Evolutionary conservation across 1,139 yeast genomes (phyloP), one percentile per base, ranked within the genome.

Genomic region (Kurtzmaniella quercitrusa): DNA sequence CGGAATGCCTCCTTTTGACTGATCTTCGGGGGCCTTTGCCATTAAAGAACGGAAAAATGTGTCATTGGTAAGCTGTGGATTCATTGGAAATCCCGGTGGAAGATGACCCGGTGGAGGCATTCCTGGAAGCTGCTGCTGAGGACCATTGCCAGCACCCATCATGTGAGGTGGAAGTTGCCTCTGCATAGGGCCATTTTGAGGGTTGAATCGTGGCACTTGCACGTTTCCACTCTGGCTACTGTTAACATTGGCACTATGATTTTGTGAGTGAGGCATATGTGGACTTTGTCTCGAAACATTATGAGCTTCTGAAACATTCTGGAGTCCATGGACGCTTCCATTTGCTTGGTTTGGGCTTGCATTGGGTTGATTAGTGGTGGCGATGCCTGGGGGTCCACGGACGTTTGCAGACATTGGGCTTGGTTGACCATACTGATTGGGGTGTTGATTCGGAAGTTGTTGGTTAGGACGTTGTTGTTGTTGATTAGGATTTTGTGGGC

Each of bases 1-100:
- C 16, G 63, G 64, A 7, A 54, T 46, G 33, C 47, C 50, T 20
- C 39, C 47, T 38, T 57, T 65, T 39, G 62, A 12, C 32, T 36
- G 19, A 2, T n/a, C 38, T 14, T 36, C 38, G 3, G 38, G 33
- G 11, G 19, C 59, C 51, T 73, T 78, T 39, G 63, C 65, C 54
- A 79, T 58, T 44, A 80, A 61, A 0, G 84, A 76, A 65, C 74
- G 66, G 56, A 80, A 78, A 49, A 80, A 80, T 5, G 75, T 62
- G 47, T 78, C 82, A 50, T 76, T 75, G 20, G 56, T 53, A 20
- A 21, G 42, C 14, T 34, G 37, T 12, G 21, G 15, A 34, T 18
- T 19, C 36, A 15, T 20, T 14, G 38, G 46, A 42, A 26, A 36
- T n/a, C 39, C 44, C 5, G 40, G 43, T 21, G 41, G 43, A n/a